A percentile compares a stretch with the other conserved stretches of the same genome.
These are phyloP conservation scores for Tulasnella sp. DNA, from an alignment of 768 basidiomycete genomes.

Conservation along the genomic window DNA sequence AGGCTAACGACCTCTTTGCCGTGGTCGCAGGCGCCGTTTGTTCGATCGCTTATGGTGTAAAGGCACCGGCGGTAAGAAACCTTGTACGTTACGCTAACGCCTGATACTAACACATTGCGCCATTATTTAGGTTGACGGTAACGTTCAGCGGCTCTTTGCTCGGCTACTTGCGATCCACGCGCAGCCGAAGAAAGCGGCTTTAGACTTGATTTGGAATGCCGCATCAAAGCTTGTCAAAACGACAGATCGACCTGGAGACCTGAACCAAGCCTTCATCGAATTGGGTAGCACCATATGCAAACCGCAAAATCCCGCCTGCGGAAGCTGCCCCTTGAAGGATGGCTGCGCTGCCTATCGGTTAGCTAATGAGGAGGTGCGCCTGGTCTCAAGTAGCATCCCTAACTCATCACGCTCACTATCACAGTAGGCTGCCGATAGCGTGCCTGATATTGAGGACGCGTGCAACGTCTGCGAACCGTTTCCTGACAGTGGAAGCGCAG, in stretches of 20 bases:
- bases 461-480: conserved; percentile 72
- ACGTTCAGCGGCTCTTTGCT: conserved; percentile 83
- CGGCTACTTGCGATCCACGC: conserved; percentile 83
- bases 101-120: neutral
- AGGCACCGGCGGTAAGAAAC: conserved; percentile 75
- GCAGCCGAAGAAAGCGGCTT: conserved; percentile 76
- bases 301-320: conserved; percentile 76
- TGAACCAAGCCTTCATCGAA: conserved; percentile 94
- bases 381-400: neutral
- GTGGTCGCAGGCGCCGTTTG: conserved; percentile 46
- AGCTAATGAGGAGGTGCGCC: neutral
- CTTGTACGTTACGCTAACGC: neutral
- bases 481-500: conserved; percentile 43
- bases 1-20: conserved; percentile 11
- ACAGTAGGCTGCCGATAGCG: conserved; percentile 37
- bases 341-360: conserved; percentile 67
- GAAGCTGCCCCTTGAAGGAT: conserved; percentile 65
- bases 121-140: conserved; percentile 66
- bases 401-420: conserved; percentile 32
- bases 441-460: conserved; percentile 73
- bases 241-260: conserved; percentile 68
- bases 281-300: conserved; percentile 93
- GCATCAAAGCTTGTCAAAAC: conserved; percentile 69
- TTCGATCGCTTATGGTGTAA: conserved; percentile 86
- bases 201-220: conserved; percentile 81